Conservation (phyloP, 768 basidiomycete genomes). For the Clitopilus passeckerianus region DNA sequence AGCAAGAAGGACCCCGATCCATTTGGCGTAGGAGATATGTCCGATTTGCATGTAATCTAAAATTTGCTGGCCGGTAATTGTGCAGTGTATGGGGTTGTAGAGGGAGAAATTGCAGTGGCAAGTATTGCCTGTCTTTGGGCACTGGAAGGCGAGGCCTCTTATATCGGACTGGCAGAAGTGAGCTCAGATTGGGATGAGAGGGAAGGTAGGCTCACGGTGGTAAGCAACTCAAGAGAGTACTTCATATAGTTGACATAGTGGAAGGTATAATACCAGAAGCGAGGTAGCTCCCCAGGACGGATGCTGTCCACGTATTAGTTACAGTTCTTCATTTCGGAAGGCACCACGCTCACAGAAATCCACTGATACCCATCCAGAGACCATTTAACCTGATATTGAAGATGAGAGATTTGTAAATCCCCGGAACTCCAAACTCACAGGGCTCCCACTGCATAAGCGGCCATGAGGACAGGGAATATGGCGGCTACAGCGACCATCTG, state of each 20-base stretch:
- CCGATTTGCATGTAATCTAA: slow-evolving; percentile 39
- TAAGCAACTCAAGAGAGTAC: slow-evolving; percentile 31
- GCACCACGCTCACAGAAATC: slow-evolving; percentile 29
- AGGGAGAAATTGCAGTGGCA: slow-evolving; percentile 49
- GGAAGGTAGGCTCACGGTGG: slow-evolving; percentile 20
- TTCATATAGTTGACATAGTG: slow-evolving; percentile 50
- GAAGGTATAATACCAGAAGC: slow-evolving; percentile 52
- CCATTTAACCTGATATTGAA: slow-evolving; percentile 29
- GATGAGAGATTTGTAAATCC: not conserved
- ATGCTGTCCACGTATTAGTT: slow-evolving; percentile 29
- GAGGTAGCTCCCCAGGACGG: slow-evolving; percentile 44
- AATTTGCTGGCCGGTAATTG: slow-evolving; percentile 45
- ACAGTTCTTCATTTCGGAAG: not conserved
- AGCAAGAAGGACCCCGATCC: slow-evolving; percentile 36
- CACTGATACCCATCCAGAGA: slow-evolving; percentile 54
- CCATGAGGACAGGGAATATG: slow-evolving; percentile 54
- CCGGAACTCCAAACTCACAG: slow-evolving; percentile 23
- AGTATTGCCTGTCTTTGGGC: slow-evolving; percentile 26
- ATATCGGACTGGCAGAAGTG: slow-evolving; percentile 24
- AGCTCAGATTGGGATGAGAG: too few species aligned
- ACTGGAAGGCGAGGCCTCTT: slow-evolving; percentile 37
- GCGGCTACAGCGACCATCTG: slow-evolving; percentile 46
- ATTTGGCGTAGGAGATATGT: slow-evolving; percentile 36
- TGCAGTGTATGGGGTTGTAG: slow-evolving; percentile 36
- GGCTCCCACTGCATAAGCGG: slow-evolving; percentile 47